Conservation (phyloP, 2,329 filamentous ascomycete species). For the Decorospora gaudefroyi region DNA sequence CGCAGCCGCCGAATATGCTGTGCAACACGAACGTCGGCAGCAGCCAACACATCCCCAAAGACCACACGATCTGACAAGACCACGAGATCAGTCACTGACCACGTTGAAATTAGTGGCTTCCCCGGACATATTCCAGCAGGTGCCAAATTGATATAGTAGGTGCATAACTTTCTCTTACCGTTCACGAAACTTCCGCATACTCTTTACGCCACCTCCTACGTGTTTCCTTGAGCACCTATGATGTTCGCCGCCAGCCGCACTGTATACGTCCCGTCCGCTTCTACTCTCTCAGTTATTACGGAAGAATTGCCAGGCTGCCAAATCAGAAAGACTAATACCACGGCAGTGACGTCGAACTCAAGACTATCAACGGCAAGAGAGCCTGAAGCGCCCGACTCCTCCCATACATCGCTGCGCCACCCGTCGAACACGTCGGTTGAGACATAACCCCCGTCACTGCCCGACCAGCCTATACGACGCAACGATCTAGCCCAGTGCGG, state of each 20-base stretch:
- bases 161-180: conserved; percentile 31
- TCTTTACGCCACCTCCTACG: neutral
- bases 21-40: conserved; percentile 6
- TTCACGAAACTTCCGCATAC: conserved; percentile 5
- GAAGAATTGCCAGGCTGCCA: neutral
- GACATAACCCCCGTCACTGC: conserved; percentile 14
- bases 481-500: neutral
- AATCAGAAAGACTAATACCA: conserved; percentile 18
- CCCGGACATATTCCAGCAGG: conserved; percentile 75
- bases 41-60: neutral
- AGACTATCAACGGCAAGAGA: conserved; percentile 62
- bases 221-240: neutral
- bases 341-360: conserved; percentile 69
- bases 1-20: conserved; percentile 2
- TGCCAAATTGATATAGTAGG: conserved; percentile 82
- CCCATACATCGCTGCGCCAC: conserved; percentile 6
- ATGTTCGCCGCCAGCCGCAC: conserved; percentile 13
- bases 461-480: conserved; percentile 10
- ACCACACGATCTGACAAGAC: conserved; percentile 16
- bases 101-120: conserved; percentile 65
- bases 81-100: conserved; percentile 27
- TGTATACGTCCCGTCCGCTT: conserved; percentile 7
- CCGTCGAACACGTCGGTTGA: conserved; percentile 8
- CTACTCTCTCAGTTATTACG: neutral
- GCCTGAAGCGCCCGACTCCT: conserved; percentile 32